Evolutionary conservation across 371 early-diverging fungal genomes (phyloP).

Genomic region (Apophysomyces variabilis): DNA sequence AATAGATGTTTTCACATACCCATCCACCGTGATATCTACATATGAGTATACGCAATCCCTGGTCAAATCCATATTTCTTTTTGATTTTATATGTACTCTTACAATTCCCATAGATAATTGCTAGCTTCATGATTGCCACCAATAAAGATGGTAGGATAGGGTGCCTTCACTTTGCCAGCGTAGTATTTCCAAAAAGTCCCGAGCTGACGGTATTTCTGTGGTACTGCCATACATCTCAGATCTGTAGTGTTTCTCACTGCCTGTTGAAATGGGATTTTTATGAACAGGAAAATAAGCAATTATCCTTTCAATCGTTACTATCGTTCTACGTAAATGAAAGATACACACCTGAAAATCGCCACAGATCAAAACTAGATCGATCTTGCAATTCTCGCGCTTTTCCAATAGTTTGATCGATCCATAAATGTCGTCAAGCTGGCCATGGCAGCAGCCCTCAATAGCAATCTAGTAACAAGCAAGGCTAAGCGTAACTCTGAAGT

Average conservation of each 20-base stretch:
- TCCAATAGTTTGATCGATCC: constrained; percentile 65
- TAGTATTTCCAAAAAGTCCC: constrained; percentile 95
- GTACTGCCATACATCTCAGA: constrained; percentile 78
- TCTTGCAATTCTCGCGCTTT: constrained; percentile 50
- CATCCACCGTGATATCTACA: constrained; percentile 93
- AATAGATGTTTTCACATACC: constrained; percentile 94
- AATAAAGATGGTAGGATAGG: constrained; percentile 90
- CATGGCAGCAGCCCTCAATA: constrained; percentile 94
- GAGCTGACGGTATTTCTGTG: constrained; percentile 79
- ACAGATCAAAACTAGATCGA: constrained; percentile 93
- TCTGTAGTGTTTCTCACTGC: constrained; percentile 87
- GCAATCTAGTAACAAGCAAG: constrained; percentile 63
- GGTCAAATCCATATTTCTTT: background rate
- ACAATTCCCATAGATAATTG: constrained; percentile 92
- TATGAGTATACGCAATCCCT: background rate
- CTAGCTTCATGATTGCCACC: constrained; percentile 99
- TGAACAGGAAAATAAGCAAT: too few species aligned
- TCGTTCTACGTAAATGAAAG: too few species aligned
- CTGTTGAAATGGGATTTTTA: constrained; percentile 29
- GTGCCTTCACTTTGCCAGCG: constrained; percentile 79
- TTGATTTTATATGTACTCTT: constrained; percentile 21
- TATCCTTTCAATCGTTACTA: too few species aligned
- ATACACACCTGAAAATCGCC: constrained; percentile 92
- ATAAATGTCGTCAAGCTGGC: constrained; percentile 91
- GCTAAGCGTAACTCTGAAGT: too few species aligned